These are phyloP conservation scores for Elasticomyces elasticus DNA, from an alignment of 495 filamentous ascomycete genomes.

Conservation along the genomic window DNA sequence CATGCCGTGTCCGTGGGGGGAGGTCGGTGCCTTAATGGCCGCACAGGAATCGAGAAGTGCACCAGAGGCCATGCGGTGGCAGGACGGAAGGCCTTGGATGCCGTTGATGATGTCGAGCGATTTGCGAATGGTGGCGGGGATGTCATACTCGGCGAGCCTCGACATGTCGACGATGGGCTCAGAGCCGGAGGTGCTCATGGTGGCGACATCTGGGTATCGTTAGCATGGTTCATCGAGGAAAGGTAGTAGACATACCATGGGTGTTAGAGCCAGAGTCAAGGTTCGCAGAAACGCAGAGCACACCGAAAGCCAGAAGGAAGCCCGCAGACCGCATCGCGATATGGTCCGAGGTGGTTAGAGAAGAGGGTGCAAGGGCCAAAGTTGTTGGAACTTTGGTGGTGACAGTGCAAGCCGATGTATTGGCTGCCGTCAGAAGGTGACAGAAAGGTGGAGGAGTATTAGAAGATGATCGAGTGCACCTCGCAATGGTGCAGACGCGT, in stretches of 20 bases:
- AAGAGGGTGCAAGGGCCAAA: not conserved
- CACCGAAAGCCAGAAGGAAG: not conserved
- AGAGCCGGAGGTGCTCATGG: not conserved
- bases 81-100: constrained; percentile 22
- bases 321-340: constrained; percentile 4
- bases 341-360: not conserved
- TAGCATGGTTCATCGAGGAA: not conserved
- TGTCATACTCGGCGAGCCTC: constrained; percentile 8
- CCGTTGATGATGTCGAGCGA: constrained; percentile 16
- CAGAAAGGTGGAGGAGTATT: too few species aligned
- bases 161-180: not conserved
- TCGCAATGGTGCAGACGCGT: too few species aligned
- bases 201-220: not conserved
- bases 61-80: constrained; percentile 23
- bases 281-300: not conserved
- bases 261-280: not conserved
- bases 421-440: too few species aligned
- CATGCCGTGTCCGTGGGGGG: not conserved
- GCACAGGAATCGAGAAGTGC: constrained; percentile 31
- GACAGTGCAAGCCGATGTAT: too few species aligned
- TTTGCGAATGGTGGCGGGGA: constrained; percentile 4
- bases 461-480: too few species aligned
- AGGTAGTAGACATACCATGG: not conserved
- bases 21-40: constrained; percentile 16
- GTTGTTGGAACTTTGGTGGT: constrained; percentile 8